Base-by-base conservation (phyloP, 352 stramenopile genomes). In the Phytophthora multivora region DNA sequence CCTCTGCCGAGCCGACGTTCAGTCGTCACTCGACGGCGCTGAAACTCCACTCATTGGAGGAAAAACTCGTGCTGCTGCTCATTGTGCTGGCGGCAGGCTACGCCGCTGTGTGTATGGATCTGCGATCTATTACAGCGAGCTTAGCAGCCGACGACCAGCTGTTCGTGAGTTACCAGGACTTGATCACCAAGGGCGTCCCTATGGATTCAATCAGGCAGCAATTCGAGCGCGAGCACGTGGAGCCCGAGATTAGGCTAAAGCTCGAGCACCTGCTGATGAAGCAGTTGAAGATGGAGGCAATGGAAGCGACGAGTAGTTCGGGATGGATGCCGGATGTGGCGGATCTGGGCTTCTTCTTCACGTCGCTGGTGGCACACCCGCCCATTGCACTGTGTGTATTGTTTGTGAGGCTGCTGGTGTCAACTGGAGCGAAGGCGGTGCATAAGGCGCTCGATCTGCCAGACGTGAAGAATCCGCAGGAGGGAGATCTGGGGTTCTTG, bases 191-290 rank as follows among this genome's bases (percentile, higher is more conserved):
- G 28, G 85, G 85, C 3, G 73, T 90, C 13, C 66, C 85, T 11
- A 56, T 93, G 25, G 73, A 86, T 2, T 75, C 79, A 4, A 88
- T 93, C 39, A 73, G 79, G 33, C 80, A 91, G 56, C 85, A 87
- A 39, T 75, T 91, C 35, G 79, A 90, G 45, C 80, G 82, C 7
- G 80, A 91, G 31, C 78, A 91, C 19, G 79, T 90, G 63, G 66
- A 75, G 10, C 59, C 67, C 12, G 57, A 72, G 23, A 61, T 73
- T 25, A 67, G 74, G 23, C 61, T 77, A 9, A 79, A 79, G 18
- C 72, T 92, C 35, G 79, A 90, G 60, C 78, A 65, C 15, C 52
- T 89, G 11, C 48, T 89, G 35, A 67, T 61, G 10, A 51, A 70
- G 35, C 80, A 86, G 43, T 55, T 73, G 26, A 69, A 74, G 47